Conservation (phyloP, 352 stramenopile genomes). For the Globisporangium sylvaticum region DNA sequence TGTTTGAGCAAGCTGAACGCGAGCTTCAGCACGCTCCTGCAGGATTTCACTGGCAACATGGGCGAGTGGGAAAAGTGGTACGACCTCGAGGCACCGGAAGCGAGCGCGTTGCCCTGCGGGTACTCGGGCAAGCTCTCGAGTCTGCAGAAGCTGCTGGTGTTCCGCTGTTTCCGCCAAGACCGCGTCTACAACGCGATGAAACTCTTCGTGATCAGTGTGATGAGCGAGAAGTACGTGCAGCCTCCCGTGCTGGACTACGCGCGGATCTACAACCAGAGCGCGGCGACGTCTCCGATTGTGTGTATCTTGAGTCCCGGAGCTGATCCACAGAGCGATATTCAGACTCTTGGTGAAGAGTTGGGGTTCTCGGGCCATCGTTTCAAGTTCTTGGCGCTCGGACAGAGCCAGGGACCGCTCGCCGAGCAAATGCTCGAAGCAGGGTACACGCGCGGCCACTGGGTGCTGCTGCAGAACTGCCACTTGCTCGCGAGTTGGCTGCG, state of each 20-base stretch:
- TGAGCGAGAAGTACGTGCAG: constrained; percentile 94
- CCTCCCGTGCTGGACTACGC: constrained; percentile 93
- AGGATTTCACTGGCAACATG: constrained; percentile 45
- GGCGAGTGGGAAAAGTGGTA: constrained; percentile 92
- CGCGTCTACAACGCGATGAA: constrained; percentile 96
- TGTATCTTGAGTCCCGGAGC: constrained; percentile 94
- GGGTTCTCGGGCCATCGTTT: constrained; percentile 91
- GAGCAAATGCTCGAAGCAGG: constrained; percentile 93
- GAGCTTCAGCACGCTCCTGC: constrained; percentile 49
- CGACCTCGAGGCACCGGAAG: constrained; percentile 90
- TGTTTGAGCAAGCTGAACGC: constrained; percentile 74
- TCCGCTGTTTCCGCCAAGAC: constrained; percentile 93
- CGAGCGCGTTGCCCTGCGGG: constrained; percentile 69
- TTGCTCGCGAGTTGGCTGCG: constrained; percentile 92
- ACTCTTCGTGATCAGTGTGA: constrained; percentile 89
- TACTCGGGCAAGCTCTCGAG: constrained; percentile 75
- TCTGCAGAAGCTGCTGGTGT: constrained; percentile 91
- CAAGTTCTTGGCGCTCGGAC: constrained; percentile 92
- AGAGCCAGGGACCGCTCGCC: constrained; percentile 91
- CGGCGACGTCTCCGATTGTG: constrained; percentile 86
- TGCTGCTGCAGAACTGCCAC: constrained; percentile 95
- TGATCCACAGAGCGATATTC: constrained; percentile 93
- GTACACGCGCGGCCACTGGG: constrained; percentile 83
- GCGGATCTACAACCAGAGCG: constrained; percentile 90
- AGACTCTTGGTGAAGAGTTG: constrained; percentile 89